Percentiles rank a stretch among this genome's conserved stretches.
phyloP scores from a whole-genome alignment of 2,329 filamentous ascomycete species.

The Cladosporium sp. region DNA sequence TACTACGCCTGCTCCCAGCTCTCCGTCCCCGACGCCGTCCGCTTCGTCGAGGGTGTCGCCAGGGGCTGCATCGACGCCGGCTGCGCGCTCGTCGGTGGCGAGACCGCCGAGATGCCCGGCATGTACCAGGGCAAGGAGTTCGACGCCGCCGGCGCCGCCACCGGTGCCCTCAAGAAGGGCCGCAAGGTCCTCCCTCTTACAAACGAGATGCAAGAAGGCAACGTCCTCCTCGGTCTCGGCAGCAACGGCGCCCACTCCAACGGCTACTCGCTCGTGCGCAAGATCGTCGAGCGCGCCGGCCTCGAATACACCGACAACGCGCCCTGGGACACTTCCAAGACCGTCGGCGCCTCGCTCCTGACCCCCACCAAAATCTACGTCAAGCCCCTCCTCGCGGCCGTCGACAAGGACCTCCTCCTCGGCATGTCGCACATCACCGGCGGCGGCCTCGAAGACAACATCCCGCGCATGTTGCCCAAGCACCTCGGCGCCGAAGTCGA shows the following conservation, averaged over 20 bases:
- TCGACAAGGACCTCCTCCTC: conserved; percentile 69
- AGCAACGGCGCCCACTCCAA: conserved; percentile 94
- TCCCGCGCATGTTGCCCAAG: conserved; percentile 86
- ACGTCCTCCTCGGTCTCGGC: conserved; percentile 80
- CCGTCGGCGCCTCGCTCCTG: conserved; percentile 75
- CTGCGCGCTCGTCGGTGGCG: conserved; percentile 91
- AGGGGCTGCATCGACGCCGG: conserved; percentile 81
- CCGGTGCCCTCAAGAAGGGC: conserved; percentile 74
- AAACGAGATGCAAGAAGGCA: conserved; percentile 74
- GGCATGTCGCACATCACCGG: conserved; percentile 97
- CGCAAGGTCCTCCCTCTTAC: conserved; percentile 72
- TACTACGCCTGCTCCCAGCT: conserved; percentile 95
- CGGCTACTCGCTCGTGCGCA: conserved; percentile 93
- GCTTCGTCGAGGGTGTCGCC: conserved; percentile 90
- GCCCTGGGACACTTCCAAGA: conserved; percentile 70
- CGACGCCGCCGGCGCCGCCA: conserved; percentile 86
- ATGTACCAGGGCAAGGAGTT: conserved; percentile 89
- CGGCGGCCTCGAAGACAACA: conserved; percentile 88
- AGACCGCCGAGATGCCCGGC: conserved; percentile 98
- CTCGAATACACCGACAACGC: conserved; percentile 71
- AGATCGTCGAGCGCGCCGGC: conserved; percentile 76
- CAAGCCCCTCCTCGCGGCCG: conserved; percentile 63
- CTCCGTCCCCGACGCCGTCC: conserved; percentile 72
- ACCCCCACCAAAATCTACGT: conserved; percentile 95
- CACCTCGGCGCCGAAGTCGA: conserved; percentile 80